These are phyloP conservation scores for Aspergillus sclerotiicarbonarius DNA, from an alignment of 495 filamentous ascomycete genomes.

Conservation along the genomic window DNA sequence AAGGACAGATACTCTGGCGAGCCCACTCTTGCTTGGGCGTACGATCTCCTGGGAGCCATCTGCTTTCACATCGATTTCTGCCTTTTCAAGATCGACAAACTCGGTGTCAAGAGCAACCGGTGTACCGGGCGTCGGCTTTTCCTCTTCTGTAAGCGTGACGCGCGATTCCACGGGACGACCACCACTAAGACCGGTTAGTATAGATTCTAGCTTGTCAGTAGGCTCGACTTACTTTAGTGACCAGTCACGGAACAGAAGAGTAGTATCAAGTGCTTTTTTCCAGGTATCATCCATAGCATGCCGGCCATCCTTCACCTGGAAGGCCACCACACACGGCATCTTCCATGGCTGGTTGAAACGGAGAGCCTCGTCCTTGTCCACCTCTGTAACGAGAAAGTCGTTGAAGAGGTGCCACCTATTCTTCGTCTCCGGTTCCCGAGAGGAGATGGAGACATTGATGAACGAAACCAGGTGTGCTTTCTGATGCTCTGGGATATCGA, in stretches of 20 bases:
- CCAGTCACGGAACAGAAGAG: slow-evolving; percentile 74
- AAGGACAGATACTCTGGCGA: slow-evolving; percentile 86
- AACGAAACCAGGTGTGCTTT: slow-evolving; percentile 90
- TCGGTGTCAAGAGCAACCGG: slow-evolving; percentile 92
- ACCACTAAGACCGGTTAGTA: slow-evolving; percentile 20
- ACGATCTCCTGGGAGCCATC: slow-evolving; percentile 86
- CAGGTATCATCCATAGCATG: slow-evolving; percentile 79
- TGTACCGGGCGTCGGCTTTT: slow-evolving; percentile 66
- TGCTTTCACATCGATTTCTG: slow-evolving; percentile 89
- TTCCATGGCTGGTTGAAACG: slow-evolving; percentile 90
- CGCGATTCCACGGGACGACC: slow-evolving; percentile 42
- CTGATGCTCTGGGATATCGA: slow-evolving; percentile 76
- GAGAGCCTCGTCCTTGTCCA: slow-evolving; percentile 76
- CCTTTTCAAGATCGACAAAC: slow-evolving; percentile 85
- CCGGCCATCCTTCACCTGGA: slow-evolving; percentile 72
- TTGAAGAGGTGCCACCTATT: slow-evolving; percentile 93
- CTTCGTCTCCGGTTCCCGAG: slow-evolving; percentile 48
- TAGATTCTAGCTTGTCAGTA: neutral
- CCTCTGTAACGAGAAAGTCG: slow-evolving; percentile 86
- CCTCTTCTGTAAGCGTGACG: slow-evolving; percentile 60
- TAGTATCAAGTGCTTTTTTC: slow-evolving; percentile 80
- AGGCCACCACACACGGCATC: slow-evolving; percentile 79
- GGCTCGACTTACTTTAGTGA: slow-evolving; percentile 54
- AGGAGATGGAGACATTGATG: slow-evolving; percentile 79
- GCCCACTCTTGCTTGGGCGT: slow-evolving; percentile 75